These are phyloP conservation scores for Clarireedia monteithiana DNA, from an alignment of 2,329 filamentous ascomycete species.

Conservation along the genomic window DNA sequence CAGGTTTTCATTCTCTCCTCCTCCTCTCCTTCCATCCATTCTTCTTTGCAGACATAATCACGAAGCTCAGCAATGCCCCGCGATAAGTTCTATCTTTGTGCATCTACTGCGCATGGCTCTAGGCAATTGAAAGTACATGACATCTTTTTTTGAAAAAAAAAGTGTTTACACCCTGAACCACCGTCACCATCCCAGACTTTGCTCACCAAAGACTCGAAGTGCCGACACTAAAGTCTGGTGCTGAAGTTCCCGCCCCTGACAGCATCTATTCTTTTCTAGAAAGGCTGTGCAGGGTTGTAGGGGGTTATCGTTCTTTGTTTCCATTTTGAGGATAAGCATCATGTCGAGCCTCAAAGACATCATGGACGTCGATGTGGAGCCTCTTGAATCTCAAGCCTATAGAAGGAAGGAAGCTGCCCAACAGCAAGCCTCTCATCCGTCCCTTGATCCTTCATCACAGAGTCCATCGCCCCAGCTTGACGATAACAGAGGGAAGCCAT, in stretches of 20 bases:
- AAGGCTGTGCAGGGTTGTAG: conserved; percentile 27
- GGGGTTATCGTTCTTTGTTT: conserved; percentile 18
- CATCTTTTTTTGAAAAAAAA: conserved; percentile 18
- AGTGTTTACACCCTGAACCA: conserved; percentile 3
- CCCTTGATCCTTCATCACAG: conserved; percentile 17
- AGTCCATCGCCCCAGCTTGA: conserved; percentile 18
- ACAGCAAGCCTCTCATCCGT: conserved; percentile 21
- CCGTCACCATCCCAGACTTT: conserved; percentile 11
- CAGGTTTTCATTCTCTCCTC: neutral
- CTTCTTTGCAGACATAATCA: conserved; percentile 19
- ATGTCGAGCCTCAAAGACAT: conserved; percentile 32
- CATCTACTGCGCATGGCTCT: conserved; percentile 23
- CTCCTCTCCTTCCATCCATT: conserved; percentile 12
- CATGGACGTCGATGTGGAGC: conserved; percentile 31
- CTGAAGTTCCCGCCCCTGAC: conserved; percentile 22
- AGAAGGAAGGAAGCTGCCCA: conserved; percentile 27
- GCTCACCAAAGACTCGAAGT: conserved; percentile 15
- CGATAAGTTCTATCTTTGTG: conserved; percentile 28
- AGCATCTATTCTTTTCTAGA: conserved; percentile 22
- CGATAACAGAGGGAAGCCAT: conserved; percentile 18
- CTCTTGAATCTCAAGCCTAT: conserved; percentile 29
- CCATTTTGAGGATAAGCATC: conserved; percentile 22
- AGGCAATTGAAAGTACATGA: conserved; percentile 18
- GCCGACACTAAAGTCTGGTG: conserved; percentile 18
- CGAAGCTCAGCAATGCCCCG: conserved; percentile 27